phyloP scores from a whole-genome alignment of 2,329 filamentous ascomycete species.

The Penicillium sp. region DNA sequence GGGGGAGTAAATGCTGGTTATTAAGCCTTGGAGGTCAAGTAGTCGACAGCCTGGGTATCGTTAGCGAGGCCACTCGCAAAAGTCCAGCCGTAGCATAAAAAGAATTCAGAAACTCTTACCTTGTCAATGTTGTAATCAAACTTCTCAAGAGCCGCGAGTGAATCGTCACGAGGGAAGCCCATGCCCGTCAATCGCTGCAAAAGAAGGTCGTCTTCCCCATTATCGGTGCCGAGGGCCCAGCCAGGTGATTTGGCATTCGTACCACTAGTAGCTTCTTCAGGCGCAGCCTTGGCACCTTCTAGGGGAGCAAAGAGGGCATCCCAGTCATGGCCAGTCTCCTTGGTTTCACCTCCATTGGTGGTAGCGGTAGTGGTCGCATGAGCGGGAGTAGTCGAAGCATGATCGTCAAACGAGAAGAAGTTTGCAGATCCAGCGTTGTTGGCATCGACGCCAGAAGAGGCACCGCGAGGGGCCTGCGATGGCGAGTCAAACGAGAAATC shows the following conservation, averaged over 20 bases:
- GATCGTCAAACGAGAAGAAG: conserved; percentile 37
- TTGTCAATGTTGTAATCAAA: conserved; percentile 95
- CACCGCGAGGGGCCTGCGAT: conserved; percentile 23
- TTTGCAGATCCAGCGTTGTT: conserved; percentile 26
- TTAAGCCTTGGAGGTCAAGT: conserved; percentile 39
- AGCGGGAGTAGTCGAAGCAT: conserved; percentile 30
- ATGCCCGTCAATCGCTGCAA: conserved; percentile 83
- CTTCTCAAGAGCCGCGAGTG: conserved; percentile 77
- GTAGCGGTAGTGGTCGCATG: conserved; percentile 29
- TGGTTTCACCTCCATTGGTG: conserved; percentile 35
- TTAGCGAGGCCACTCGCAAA: conserved; percentile 2
- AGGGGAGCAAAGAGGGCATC: conserved; percentile 86
- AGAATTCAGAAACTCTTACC: conserved; percentile 50
- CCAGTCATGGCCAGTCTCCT: conserved; percentile 67
- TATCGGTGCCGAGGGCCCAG: conserved; percentile 64
- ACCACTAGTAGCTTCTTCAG: conserved; percentile 14
- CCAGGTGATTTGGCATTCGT: conserved; percentile 43
- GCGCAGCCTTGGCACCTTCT: conserved; percentile 44
- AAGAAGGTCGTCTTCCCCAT: conserved; percentile 84
- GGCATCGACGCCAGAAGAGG: conserved; percentile 16
- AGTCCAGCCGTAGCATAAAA: background rate
- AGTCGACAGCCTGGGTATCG: conserved; percentile 32
- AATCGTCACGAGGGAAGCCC: conserved; percentile 72
- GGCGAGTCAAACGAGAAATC: conserved; percentile 45
- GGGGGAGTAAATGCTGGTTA: background rate